Conservation (phyloP, 495 filamentous ascomycete species). For the Penicillium bovifimosum region DNA sequence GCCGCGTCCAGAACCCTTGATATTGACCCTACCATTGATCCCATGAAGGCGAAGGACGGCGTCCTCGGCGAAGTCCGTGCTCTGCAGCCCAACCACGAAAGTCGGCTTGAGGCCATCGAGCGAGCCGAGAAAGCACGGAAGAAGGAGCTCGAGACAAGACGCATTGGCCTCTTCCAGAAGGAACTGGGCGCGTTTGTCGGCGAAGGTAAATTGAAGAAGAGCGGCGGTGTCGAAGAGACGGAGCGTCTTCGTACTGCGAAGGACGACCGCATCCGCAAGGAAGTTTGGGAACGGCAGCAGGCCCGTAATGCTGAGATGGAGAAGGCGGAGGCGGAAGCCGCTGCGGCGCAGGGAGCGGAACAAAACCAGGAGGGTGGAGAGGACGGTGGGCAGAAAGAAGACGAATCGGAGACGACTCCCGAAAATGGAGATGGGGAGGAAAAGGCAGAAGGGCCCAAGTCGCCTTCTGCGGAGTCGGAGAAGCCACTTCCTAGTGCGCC, state of each 20-base stretch:
- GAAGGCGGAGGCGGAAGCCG: slow-evolving; percentile 22
- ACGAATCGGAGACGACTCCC: not conserved
- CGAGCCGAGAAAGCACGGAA: slow-evolving; percentile 83
- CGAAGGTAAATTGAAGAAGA: slow-evolving; percentile 91
- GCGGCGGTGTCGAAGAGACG: slow-evolving; percentile 87
- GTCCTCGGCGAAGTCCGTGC: slow-evolving; percentile 92
- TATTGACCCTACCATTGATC: slow-evolving; percentile 62
- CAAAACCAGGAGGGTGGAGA: slow-evolving; percentile 13
- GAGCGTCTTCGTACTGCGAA: slow-evolving; percentile 78
- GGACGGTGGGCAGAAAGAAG: not conserved
- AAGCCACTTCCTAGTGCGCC: not conserved
- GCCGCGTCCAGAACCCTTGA: slow-evolving; percentile 57
- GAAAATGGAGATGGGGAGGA: slow-evolving; percentile 7
- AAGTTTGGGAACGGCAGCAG: slow-evolving; percentile 73
- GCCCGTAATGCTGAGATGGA: slow-evolving; percentile 44
- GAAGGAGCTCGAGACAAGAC: slow-evolving; percentile 76
- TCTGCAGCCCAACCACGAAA: slow-evolving; percentile 91
- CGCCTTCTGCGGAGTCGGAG: not conserved
- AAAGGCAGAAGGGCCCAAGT: slow-evolving; percentile 3
- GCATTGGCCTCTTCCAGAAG: slow-evolving; percentile 76
- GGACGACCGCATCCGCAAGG: slow-evolving; percentile 80
- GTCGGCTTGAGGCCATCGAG: slow-evolving; percentile 89
- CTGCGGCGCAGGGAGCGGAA: slow-evolving; percentile 16
- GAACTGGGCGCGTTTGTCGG: slow-evolving; percentile 85
- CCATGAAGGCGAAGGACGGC: slow-evolving; percentile 75